Conservation (phyloP, 129 eudicot genomes). For the Flaveria bidentis region DNA sequence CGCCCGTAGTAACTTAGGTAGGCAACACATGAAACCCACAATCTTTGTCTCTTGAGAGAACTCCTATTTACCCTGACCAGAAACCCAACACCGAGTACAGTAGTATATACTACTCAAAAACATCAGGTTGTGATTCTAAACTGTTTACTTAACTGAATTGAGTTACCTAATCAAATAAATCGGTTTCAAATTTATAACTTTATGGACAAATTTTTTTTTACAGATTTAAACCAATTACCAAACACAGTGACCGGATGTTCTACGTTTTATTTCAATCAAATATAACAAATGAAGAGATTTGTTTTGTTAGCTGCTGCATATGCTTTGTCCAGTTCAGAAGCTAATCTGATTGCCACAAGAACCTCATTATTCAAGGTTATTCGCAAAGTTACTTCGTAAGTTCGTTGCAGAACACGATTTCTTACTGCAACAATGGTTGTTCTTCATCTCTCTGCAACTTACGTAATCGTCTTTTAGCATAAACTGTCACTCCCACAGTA, state of each 20-base stretch:
- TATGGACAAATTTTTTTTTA: background rate
- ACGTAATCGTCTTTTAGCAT: slow-evolving; percentile 54
- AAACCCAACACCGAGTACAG: too few relatives aligned
- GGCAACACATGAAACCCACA: too few relatives aligned
- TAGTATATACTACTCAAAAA: too few relatives aligned
- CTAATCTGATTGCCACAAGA: background rate
- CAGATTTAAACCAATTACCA: background rate
- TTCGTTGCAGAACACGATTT: background rate
- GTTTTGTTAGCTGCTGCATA: background rate
- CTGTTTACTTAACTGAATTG: too few relatives aligned
- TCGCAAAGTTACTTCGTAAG: background rate
- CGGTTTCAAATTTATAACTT: background rate
- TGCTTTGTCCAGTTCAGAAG: background rate
- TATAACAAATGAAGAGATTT: background rate
- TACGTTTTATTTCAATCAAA: background rate
- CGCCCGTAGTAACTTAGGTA: too few relatives aligned
- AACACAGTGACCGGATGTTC: background rate
- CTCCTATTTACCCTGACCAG: too few relatives aligned
- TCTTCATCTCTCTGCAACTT: slow-evolving; percentile 54
- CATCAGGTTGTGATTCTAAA: too few relatives aligned
- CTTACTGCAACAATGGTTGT: slow-evolving; percentile 44
- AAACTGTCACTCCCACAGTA: slow-evolving; percentile 52
- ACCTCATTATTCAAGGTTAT: background rate
- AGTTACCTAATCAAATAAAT: background rate
- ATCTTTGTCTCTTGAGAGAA: too few relatives aligned